Evolutionary conservation across 148 eudicot species (phyloP).

Genomic region (Nyssa sinensis): DNA sequence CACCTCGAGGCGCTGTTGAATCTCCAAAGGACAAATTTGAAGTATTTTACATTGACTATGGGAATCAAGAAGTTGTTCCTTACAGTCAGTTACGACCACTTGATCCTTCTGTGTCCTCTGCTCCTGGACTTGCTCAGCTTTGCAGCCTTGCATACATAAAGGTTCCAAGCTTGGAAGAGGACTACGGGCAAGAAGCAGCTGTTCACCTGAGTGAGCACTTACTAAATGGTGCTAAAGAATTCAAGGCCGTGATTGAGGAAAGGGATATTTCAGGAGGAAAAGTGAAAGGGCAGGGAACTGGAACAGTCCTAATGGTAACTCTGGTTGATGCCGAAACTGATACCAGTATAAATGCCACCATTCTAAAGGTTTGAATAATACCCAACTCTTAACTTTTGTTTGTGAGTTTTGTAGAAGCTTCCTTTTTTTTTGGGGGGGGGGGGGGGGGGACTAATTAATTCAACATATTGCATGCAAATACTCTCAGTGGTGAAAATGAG

Average conservation of each 20-base stretch:
- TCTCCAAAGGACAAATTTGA: slow-evolving; percentile 69
- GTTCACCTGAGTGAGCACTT: slow-evolving; percentile 53
- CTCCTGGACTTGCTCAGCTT: slow-evolving; percentile 76
- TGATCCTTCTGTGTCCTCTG: slow-evolving; percentile 63
- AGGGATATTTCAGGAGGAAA: slow-evolving; percentile 80
- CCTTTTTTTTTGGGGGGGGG: too few relatives aligned
- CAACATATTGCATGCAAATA: too few relatives aligned
- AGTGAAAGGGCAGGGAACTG: slow-evolving; percentile 90
- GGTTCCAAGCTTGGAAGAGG: slow-evolving; percentile 76
- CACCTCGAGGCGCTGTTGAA: slow-evolving; percentile 64
- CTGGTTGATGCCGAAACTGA: slow-evolving; percentile 53
- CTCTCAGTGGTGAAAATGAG: too few relatives aligned
- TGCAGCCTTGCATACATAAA: slow-evolving; percentile 82
- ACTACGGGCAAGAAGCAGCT: slow-evolving; percentile 91
- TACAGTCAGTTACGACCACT: slow-evolving; percentile 65
- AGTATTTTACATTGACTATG: slow-evolving; percentile 91
- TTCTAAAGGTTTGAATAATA: slow-evolving; percentile 65
- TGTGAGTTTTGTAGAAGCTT: background rate
- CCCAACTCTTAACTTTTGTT: slow-evolving; percentile 4
- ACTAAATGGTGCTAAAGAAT: slow-evolving; percentile 54
- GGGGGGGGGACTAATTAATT: too few relatives aligned
- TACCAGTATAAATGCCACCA: slow-evolving; percentile 59
- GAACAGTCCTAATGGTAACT: slow-evolving; percentile 61
- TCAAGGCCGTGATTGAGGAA: slow-evolving; percentile 76
- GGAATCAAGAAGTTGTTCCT: slow-evolving; percentile 84